phyloP scores from a whole-genome alignment of 2,329 filamentous ascomycete genomes.

The Amesomyces nigricolor region DNA sequence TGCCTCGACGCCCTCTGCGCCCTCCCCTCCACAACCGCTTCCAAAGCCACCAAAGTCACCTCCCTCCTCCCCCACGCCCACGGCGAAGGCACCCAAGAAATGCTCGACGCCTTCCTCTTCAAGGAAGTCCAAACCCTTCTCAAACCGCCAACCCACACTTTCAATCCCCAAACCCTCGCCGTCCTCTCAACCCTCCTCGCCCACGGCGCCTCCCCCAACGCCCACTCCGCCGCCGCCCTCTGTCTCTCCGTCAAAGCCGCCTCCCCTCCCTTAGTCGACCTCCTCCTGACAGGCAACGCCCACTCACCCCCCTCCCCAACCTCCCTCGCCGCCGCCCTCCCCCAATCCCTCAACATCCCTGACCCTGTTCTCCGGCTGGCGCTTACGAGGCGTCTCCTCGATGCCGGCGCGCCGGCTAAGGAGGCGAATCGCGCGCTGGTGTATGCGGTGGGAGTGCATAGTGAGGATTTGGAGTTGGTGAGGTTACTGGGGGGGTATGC shows the following conservation, averaged over 20 bases:
- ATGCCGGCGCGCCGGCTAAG: constrained; percentile 41
- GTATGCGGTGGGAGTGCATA: constrained; percentile 44
- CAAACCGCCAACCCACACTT: constrained; percentile 28
- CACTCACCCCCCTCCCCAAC: constrained; percentile 32
- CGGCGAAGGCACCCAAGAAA: constrained; percentile 31
- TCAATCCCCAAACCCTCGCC: constrained; percentile 36
- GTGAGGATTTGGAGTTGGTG: constrained; percentile 46
- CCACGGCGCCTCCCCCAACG: constrained; percentile 51
- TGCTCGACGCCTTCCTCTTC: constrained; percentile 42
- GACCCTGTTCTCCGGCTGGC: constrained; percentile 47
- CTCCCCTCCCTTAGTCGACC: constrained; percentile 41
- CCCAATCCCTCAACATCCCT: constrained; percentile 45
- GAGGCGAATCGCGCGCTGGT: constrained; percentile 49
- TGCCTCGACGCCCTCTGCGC: constrained; percentile 41
- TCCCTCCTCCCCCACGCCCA: constrained; percentile 40
- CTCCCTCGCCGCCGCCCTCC: constrained; percentile 46
- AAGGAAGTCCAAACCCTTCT: constrained; percentile 46
- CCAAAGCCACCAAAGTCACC: constrained; percentile 46
- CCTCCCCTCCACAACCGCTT: constrained; percentile 39
- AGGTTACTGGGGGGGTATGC: constrained; percentile 41
- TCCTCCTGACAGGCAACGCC: constrained; percentile 38
- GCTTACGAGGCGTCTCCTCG: constrained; percentile 46
- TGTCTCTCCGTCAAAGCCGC: constrained; percentile 45
- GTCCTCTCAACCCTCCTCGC: constrained; percentile 44
- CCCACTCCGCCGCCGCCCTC: constrained; percentile 45